Conservation (phyloP, 129 eudicot species). For the Chrysanthemum makinoi region DNA sequence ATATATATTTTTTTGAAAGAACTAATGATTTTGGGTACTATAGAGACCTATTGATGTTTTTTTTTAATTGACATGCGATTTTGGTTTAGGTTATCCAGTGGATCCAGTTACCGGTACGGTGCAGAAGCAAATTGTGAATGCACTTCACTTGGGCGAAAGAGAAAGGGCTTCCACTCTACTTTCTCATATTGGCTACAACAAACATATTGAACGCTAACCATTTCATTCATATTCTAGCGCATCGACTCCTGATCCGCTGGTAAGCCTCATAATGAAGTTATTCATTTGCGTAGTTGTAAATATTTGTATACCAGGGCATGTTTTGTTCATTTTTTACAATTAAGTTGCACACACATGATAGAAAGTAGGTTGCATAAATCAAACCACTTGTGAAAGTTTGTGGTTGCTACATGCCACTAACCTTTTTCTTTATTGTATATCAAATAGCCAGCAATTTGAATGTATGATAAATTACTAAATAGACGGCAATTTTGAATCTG, state of each 20-base stretch:
- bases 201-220: slow-evolving; percentile 36
- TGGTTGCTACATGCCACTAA: background rate
- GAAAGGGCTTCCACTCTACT: slow-evolving; percentile 51
- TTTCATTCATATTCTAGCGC: slow-evolving; percentile 58
- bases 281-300: background rate
- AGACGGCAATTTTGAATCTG: too few relatives aligned
- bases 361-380: too few relatives aligned
- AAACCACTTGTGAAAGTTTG: background rate
- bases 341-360: too few relatives aligned
- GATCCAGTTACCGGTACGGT: slow-evolving; percentile 27
- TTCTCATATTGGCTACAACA: slow-evolving; percentile 37
- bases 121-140: slow-evolving; percentile 52
- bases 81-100: slow-evolving; percentile 32
- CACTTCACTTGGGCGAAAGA: slow-evolving; percentile 71
- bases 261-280: slow-evolving; percentile 27
- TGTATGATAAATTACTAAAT: background rate
- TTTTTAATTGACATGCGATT: slow-evolving; percentile 39
- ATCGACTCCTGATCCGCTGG: slow-evolving; percentile 73
- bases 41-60: too few relatives aligned
- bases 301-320: background rate
- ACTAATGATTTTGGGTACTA: too few relatives aligned
- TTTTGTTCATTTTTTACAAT: too few relatives aligned
- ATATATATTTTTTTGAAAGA: too few relatives aligned
- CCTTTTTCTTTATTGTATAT: background rate
- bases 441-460: too few relatives aligned